Base-by-base conservation (phyloP, 2,329 filamentous ascomycete species). In the Drechslera avenae region DNA sequence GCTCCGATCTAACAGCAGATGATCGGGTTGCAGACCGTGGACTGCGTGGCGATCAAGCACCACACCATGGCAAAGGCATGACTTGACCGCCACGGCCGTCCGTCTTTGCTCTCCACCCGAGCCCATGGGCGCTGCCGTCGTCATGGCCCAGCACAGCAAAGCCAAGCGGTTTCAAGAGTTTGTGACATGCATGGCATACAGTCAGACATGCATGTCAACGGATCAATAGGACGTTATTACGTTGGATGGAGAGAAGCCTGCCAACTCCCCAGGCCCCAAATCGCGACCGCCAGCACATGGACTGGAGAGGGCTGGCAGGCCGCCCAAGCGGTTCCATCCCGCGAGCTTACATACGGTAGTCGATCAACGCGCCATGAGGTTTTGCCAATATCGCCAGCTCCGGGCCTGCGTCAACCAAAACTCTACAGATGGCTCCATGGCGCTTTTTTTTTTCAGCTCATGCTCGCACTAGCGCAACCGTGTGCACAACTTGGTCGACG, bases 241-340 rank as follows among this genome's bases (percentile, higher is more conserved):
- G 46, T 48, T 54, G 50, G 55, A 44, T 34, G 39, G 39, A 40
- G 16, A 45, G n/a, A n/a, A n/a, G n/a, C n/a, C 47, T 53, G 49
- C 31, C 41, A 37, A n/a, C n/a, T n/a, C 53, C 50, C 48, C 34
- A 49, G 34, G 42, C 51, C 39, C 33, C 33, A 42, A 28, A 35
- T 33, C 32, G 34, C 33, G 35, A 4, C 31, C 49, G 43, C 39
- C 31, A 52, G 43, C 39, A 50, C 50, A 42, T 42, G 33, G 21
- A 10, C 18, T 30, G 41, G 49, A 39, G 48, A 30, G 10, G 33
- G 18, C 14, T 28, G 33, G 18, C 14, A 41, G 33, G 39, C 48
- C 41, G 50, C 50, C 57, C 59, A 62, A 60, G 53, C 57, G 59
- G 57, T 44, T 57, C 54, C 55, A 63, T 62, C 51, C 59, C 53